phyloP scores from a whole-genome alignment of 2,329 filamentous ascomycete species.

The Ceratocystis albifundus region DNA sequence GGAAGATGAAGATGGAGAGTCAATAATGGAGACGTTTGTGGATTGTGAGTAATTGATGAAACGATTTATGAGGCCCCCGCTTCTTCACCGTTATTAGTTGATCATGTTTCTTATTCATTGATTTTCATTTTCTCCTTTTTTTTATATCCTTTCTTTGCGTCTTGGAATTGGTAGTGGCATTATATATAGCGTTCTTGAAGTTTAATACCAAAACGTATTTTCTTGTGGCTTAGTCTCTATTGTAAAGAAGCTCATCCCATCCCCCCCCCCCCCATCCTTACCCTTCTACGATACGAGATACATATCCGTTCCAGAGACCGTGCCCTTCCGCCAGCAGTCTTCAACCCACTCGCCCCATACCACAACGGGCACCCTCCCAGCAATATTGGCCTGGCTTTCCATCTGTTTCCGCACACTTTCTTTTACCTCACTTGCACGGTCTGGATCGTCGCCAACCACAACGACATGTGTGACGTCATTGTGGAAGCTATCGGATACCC shows the following conservation, averaged over 20 bases:
- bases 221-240: background rate
- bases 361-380: slow-evolving; percentile 46
- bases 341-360: slow-evolving; percentile 63
- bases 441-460: slow-evolving; percentile 35
- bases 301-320: slow-evolving; percentile 66
- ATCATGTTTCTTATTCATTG: background rate
- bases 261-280: background rate
- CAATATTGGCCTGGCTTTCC: slow-evolving; percentile 28
- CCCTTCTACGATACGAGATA: slow-evolving; percentile 31
- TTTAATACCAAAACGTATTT: background rate
- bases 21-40: slow-evolving; percentile 19
- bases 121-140: background rate
- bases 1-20: slow-evolving; percentile 11
- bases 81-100: slow-evolving; percentile 30
- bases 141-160: background rate
- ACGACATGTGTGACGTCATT: slow-evolving; percentile 63
- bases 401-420: slow-evolving; percentile 38
- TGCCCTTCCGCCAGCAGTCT: slow-evolving; percentile 68
- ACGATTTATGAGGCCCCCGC: slow-evolving; percentile 43
- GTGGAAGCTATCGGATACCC: slow-evolving; percentile 39
- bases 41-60: slow-evolving; percentile 17
- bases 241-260: slow-evolving; percentile 15
- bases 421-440: slow-evolving; percentile 31
- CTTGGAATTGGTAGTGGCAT: background rate
- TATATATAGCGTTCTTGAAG: background rate